These are phyloP conservation scores for Colletotrichum somersetense DNA, from an alignment of 2,329 filamentous ascomycete species.

Conservation along the genomic window DNA sequence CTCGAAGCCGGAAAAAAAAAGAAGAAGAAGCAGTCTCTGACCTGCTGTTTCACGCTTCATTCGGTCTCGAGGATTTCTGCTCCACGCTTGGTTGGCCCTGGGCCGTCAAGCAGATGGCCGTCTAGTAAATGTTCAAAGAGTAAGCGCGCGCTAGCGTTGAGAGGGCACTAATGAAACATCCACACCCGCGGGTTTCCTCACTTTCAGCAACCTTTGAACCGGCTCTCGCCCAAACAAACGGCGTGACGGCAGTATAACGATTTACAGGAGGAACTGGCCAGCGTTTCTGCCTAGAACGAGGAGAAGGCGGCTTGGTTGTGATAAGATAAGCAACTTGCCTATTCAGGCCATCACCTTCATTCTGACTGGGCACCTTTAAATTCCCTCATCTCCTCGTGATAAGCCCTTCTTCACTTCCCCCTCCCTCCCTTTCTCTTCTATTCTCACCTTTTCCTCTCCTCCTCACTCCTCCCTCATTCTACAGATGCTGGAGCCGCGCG, in stretches of 20 bases:
- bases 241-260: no score
- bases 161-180: not conserved
- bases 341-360: slow-evolving; percentile 34
- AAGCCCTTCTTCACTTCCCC: not conserved
- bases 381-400: not conserved
- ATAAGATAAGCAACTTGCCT: slow-evolving; percentile 41
- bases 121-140: not conserved
- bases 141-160: not conserved
- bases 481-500: not conserved
- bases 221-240: no score
- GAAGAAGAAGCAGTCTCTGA: not conserved
- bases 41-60: slow-evolving; percentile 24
- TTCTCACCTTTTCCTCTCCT: not conserved
- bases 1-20: slow-evolving; percentile 17
- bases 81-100: not conserved
- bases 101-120: not conserved
- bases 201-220: no score
- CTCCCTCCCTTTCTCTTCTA: slow-evolving; percentile 3
- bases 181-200: not conserved
- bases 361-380: slow-evolving; percentile 36
- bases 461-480: not conserved
- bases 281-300: slow-evolving; percentile 14
- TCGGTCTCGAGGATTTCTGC: slow-evolving; percentile 4
- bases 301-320: slow-evolving; percentile 6
- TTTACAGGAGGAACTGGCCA: not conserved